Conservation (phyloP, 345 rosid species). For the Moringa oleifera region DNA sequence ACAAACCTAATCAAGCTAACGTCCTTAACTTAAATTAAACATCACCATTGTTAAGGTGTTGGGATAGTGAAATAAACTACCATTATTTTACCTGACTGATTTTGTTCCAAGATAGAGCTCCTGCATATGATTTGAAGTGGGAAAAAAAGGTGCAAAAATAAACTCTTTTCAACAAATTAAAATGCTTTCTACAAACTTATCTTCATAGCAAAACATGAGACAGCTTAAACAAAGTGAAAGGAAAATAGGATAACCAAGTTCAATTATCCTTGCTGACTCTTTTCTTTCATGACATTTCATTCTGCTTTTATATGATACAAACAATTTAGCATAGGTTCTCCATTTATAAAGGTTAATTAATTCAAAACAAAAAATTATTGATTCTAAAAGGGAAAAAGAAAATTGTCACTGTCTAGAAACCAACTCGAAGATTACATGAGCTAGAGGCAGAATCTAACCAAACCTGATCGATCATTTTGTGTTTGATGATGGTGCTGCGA, state of each 20-base stretch:
- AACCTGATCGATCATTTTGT: slow-evolving; percentile 96
- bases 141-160: no score
- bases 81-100: background rate
- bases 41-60: no score
- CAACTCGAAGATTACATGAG: background rate
- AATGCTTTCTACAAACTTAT: background rate
- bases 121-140: no score
- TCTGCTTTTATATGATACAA: background rate
- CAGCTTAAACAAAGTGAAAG: background rate
- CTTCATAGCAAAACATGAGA: background rate
- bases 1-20: no score
- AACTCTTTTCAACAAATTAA: no score
- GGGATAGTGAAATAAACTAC: no score
- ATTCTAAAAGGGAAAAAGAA: background rate
- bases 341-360: background rate
- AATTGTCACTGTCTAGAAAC: background rate
- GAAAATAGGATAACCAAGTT: no score
- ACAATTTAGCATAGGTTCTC: background rate
- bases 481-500: slow-evolving; percentile 82
- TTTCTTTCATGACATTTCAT: no score
- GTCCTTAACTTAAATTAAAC: no score
- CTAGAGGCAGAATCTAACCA: slow-evolving; percentile 3
- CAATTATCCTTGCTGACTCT: background rate
- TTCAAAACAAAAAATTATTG: background rate
- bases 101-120: background rate